Base-by-base conservation (phyloP, 768 basidiomycete species). In the Suillus brevipes region DNA sequence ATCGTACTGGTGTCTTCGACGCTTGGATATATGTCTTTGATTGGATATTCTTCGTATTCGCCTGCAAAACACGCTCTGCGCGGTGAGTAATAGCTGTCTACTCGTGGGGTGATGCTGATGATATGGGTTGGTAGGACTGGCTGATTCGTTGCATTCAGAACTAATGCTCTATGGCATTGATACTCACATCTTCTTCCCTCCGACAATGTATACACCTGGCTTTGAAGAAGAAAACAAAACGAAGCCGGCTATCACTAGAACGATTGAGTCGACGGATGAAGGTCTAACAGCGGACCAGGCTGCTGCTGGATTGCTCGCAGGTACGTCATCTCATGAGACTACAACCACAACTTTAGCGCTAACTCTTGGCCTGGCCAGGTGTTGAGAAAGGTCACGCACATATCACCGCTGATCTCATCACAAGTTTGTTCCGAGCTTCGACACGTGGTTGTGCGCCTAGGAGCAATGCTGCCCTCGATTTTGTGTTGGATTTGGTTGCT, bases 21-120 rank as follows among this genome's bases (percentile, higher is more conserved):
- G 6, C 76, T 95, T 13, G 91, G 88, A 1, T 87, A 88, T 70
- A 88, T 94, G 80, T 83, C 86, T 2, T 85, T 95, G 62, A 77
- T 91, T 4, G 95, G 95, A 0, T 97, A 88, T 69, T 81, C 89
- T 2, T 85, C 87, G 1, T 97, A 97, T 75, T 80, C 91, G 0
- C 92, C 94, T 0, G 89, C 87, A 12, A 97, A 97, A 73, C 90
- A 91, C 69, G 95, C 95, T 9, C 74, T 97, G 7, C 79, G 93
- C 78, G 94, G 94, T 94, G 68, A 50, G 78, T 66, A 28, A 18
- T 52, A 8, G 16, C 4, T 36, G 36, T 13, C 10, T n/a, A 28
- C 37, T 36, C 5, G 31, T 12, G 7, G 14, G 4, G 8, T 25
- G 4, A 28, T 40, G 16, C 62, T 63, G 8, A 63, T 59, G 42